phyloP scores from a whole-genome alignment of 768 basidiomycete species.

The Mrakia hoshinonis region DNA sequence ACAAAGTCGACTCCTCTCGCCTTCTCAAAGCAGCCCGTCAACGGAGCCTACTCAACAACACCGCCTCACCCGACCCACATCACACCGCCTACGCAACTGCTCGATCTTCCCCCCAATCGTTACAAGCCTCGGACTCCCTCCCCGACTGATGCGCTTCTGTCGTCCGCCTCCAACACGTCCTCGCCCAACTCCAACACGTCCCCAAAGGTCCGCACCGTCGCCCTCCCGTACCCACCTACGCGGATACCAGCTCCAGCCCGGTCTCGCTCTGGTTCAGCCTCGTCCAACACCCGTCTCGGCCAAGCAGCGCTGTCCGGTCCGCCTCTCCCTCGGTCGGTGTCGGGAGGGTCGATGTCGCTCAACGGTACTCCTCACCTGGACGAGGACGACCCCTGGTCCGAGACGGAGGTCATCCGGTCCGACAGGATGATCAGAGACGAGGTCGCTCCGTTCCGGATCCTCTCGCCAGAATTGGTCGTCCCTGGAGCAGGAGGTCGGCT shows the following conservation, averaged over 20 bases:
- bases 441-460: constrained; percentile 21
- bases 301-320: background rate
- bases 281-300: background rate
- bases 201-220: background rate
- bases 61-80: background rate
- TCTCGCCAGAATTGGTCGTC: constrained; percentile 16
- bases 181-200: background rate
- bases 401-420: constrained; percentile 3
- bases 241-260: background rate
- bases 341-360: background rate
- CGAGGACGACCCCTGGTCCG: constrained; percentile 3
- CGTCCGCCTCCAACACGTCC: background rate
- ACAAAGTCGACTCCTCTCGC: constrained; percentile 14
- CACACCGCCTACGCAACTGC: background rate
- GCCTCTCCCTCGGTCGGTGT: background rate
- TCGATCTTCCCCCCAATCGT: background rate
- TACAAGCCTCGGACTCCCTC: background rate
- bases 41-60: background rate
- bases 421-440: constrained; percentile 24
- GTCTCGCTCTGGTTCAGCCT: background rate
- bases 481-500: constrained; percentile 13
- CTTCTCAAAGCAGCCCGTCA: background rate
- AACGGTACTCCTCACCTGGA: background rate
- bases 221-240: background rate
- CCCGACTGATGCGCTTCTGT: background rate